Evolutionary conservation across 495 filamentous ascomycete genomes (phyloP), one percentile per base, ranked within the genome.

Genomic region (Hypoxylon crocopeplum): DNA sequence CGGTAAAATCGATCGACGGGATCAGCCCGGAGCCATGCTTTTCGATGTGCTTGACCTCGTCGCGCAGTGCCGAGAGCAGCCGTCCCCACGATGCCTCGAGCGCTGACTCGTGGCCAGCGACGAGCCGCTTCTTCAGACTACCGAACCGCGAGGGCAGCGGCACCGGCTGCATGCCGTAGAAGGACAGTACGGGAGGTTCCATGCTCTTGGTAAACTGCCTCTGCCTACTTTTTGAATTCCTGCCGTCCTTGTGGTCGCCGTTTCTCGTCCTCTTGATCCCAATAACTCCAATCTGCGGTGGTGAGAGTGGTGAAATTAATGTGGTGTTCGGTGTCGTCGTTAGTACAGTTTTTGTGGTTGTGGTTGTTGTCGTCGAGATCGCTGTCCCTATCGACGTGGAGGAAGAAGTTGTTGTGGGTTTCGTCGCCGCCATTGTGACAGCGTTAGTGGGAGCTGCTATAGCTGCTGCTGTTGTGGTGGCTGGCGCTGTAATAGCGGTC

Each of bases 61-160:
- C 74, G 48, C 72, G 72, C 56, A 97, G 67, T 2, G 79, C 77
- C 5, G 64, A 56, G 3, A 96, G 73, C 24, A 97, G 75, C 21
- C 90, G 81, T 17, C 82, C 78, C 91, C 90, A 96, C 17, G 88
- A 89, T 1, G 80, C 79, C 54, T 79, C 80, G 25, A 97, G 48
- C 12, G 78, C 80, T 12, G 82, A 73, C 67, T 91, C 88, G 74
- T 86, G 84, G 16, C 88, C 88, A 5, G 75, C 67, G 27, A 89
- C 86, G 12, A 94, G 77, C 5, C 73, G 74, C 22, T 72, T 71
- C 68, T 96, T 97, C 20, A 96, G 75, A 34, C 86, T 79, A 25
- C 85, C 86, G 62, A 93, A 97, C n/a, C 92, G 84, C 34, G 83
- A 72, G 4, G 89, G 87, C 3, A 97, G 77, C n/a, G 90, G 88